Percentiles rank a stretch among this genome's conserved stretches.
These are phyloP conservation scores for Schizonepeta tenuifolia DNA, from an alignment of 257 asterid genomes.

Conservation along the genomic window DNA sequence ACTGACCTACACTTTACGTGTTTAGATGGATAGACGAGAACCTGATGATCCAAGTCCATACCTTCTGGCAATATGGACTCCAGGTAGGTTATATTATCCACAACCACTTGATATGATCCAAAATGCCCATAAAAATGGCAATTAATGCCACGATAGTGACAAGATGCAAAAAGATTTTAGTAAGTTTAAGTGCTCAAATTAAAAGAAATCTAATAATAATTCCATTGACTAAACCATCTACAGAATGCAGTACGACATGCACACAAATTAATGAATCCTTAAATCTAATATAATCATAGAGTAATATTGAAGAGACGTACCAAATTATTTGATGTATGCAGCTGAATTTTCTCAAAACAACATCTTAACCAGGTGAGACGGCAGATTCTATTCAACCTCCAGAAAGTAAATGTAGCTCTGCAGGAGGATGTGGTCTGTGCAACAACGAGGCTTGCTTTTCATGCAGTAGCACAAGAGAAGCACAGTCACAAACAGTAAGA, in stretches of 20 bases:
- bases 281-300: constrained; percentile 11
- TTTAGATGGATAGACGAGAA: constrained; percentile 88
- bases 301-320: neutral
- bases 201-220: neutral
- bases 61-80: constrained; percentile 97
- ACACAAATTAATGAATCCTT: neutral
- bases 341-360: constrained; percentile 24
- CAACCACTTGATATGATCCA: constrained; percentile 22
- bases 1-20: constrained; percentile 38
- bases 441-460: constrained; percentile 60
- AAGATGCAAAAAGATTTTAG: constrained; percentile 6
- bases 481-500: constrained; percentile 72
- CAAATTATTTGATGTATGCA: constrained; percentile 1
- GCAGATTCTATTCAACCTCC: constrained; percentile 77
- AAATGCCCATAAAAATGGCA: constrained; percentile 8
- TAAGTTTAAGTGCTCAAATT: neutral
- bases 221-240: neutral
- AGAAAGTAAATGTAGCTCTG: constrained; percentile 57
- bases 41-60: constrained; percentile 96
- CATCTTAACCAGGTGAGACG: constrained; percentile 74
- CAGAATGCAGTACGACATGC: neutral
- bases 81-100: constrained; percentile 58
- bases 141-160: constrained; percentile 1
- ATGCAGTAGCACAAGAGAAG: constrained; percentile 70
- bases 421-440: constrained; percentile 60